Base-by-base conservation (phyloP, 441 rosid genomes). In the Aquilaria agallochum region DNA sequence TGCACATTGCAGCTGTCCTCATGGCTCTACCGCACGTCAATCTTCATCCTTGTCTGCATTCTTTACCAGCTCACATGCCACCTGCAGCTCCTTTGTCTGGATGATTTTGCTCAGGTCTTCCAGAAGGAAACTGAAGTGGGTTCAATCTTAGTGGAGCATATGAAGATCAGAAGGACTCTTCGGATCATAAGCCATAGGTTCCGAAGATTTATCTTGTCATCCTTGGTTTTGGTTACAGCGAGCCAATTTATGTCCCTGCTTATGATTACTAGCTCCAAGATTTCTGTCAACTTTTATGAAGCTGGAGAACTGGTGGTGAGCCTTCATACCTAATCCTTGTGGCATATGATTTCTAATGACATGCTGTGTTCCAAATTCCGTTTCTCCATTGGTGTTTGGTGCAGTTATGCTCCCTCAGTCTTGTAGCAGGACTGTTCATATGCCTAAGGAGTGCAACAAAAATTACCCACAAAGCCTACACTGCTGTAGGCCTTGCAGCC, bases 381-480 rank as follows among this genome's bases (percentile, higher is more conserved):
- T 49, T 33, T 27, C 42, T 52, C 55, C 4, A 52, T 8, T 49
- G 61, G 46, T 44, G 44, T 11, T 49, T 56, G 72, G 52, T 30
- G 48, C 88, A 90, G 98, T 60, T 93, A 36, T 93, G 97, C 73
- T 88, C 97, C 60, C 68, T 93, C 65, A 88, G 85, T 74, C 74
- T 90, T 67, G 89, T 86, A n/a, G 77, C 84, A 9, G 96, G 97
- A 50, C 82, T 93, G 33, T 86, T 88, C 65, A 82, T 93, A 75
- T 90, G 96, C 84, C 69, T 93, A 70, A 79, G 98, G 52, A 93
- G 97, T 9, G 92, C 96, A 9, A 80, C 92, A 48, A 92, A 89
- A 78, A 85, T 89, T 70, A 83, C 96, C n/a, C 98, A 92, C 66
- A 83, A 77, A 74, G 96, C 85, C 53, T 95, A 87, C 67, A 76